A percentile compares a stretch with the other conserved stretches of the same genome.
These are phyloP conservation scores for Telopea speciosissima DNA, from an alignment of 177 flowering plant genomes.

Conservation along the genomic window DNA sequence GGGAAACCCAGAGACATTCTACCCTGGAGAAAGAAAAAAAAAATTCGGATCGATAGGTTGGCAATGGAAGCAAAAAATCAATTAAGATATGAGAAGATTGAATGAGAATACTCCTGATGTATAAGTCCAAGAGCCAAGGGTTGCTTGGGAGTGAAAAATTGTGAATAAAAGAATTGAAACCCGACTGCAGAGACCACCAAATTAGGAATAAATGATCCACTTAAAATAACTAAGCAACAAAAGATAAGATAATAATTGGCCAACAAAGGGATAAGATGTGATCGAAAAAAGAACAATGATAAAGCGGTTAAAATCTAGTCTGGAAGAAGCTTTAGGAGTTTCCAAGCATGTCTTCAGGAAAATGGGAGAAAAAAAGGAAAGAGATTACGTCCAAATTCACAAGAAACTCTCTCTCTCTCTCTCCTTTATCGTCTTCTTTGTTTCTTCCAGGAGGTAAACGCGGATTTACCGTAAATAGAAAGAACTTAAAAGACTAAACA, in stretches of 20 bases:
- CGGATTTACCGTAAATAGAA: conserved; percentile 1
- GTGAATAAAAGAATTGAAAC: neutral
- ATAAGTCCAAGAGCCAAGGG: neutral
- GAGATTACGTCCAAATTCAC: no score
- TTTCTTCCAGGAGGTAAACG: neutral
- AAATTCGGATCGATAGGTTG: neutral
- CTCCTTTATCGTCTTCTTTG: neutral
- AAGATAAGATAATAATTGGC: conserved; percentile 4
- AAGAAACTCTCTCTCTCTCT: neutral
- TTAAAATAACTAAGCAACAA: neutral
- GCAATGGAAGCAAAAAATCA: neutral
- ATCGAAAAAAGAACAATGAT: neutral
- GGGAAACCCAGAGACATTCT: conserved; percentile 52
- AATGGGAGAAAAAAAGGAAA: neutral
- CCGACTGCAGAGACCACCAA: conserved; percentile 15
- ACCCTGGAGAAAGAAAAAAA: neutral
- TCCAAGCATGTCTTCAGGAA: no score
- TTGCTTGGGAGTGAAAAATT: neutral
- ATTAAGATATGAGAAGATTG: neutral
- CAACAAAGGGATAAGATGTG: conserved; percentile 6
- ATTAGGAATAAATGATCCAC: conserved; percentile 9
- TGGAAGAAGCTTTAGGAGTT: neutral
- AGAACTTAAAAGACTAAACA: conserved; percentile 1
- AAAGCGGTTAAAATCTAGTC: neutral
- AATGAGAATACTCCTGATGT: neutral